These are phyloP conservation scores for Leishmania major DNA, from an alignment of 208 protist species.

Conservation along the genomic window DNA sequence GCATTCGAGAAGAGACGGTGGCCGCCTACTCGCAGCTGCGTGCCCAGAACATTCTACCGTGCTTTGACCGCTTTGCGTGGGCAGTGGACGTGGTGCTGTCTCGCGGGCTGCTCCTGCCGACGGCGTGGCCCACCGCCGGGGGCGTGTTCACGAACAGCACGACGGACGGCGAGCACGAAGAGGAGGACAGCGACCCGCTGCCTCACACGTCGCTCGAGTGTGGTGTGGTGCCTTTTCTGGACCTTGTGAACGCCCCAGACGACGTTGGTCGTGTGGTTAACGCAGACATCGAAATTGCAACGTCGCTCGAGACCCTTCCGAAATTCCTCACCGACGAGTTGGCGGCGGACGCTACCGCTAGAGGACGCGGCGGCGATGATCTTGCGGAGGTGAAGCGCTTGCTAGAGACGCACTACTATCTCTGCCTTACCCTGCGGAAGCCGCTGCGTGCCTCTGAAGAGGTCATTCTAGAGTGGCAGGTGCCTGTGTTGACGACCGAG, in stretches of 20 bases:
- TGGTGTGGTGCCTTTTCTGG: slow-evolving; percentile 81
- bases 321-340: slow-evolving; percentile 64
- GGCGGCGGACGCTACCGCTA: slow-evolving; percentile 27
- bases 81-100: slow-evolving; percentile 71
- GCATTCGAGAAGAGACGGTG: slow-evolving; percentile 51
- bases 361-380: slow-evolving; percentile 24
- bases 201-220: slow-evolving; percentile 38
- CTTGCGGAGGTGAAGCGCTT: slow-evolving; percentile 19
- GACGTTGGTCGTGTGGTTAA: slow-evolving; percentile 46
- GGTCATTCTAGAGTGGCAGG: slow-evolving; percentile 71
- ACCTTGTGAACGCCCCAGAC: slow-evolving; percentile 76
- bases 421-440: slow-evolving; percentile 58
- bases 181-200: background rate
- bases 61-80: slow-evolving; percentile 47
- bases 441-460: slow-evolving; percentile 68
- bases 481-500: slow-evolving; percentile 46
- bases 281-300: slow-evolving; percentile 69
- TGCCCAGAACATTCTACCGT: slow-evolving; percentile 49
- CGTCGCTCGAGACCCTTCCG: slow-evolving; percentile 63
- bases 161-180: background rate
- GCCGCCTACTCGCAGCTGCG: slow-evolving; percentile 47
- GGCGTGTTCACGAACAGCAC: background rate
- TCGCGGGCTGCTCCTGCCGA: slow-evolving; percentile 57
- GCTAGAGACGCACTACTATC: slow-evolving; percentile 63
- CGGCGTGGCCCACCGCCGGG: slow-evolving; percentile 41